phyloP scores from a whole-genome alignment of 2,329 filamentous ascomycete species.

The Zymoseptoria ardabiliae region DNA sequence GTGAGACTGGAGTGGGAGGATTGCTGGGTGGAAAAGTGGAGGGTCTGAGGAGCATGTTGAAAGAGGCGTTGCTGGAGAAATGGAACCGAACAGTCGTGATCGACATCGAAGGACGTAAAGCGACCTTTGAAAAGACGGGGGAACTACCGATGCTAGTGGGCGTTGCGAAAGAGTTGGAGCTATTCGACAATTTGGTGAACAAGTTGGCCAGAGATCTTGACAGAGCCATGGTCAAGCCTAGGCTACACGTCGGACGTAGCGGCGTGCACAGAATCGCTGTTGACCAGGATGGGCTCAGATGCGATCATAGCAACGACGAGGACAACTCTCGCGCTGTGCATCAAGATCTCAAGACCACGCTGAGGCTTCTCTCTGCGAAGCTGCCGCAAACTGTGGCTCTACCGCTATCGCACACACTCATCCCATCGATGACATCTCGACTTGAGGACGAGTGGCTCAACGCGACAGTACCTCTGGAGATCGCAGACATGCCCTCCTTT shows the following conservation, averaged over 20 bases:
- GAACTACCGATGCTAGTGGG: constrained; percentile 13
- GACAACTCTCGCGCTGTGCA: constrained; percentile 29
- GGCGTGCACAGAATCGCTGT: constrained; percentile 14
- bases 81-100: constrained; percentile 68
- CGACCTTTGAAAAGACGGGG: constrained; percentile 48
- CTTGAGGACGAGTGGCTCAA: constrained; percentile 71
- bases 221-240: constrained; percentile 22
- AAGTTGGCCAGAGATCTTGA: constrained; percentile 26
- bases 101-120: constrained; percentile 46
- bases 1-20: constrained; percentile 54
- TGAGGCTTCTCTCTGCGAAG: constrained; percentile 45
- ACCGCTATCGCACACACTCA: constrained; percentile 60
- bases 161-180: constrained; percentile 16
- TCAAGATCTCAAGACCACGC: constrained; percentile 36
- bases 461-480: constrained; percentile 64
- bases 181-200: constrained; percentile 21
- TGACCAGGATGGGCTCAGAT: constrained; percentile 21
- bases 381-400: constrained; percentile 43
- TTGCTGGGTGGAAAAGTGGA: constrained; percentile 59
- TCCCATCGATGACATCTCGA: constrained; percentile 60
- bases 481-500: constrained; percentile 64
- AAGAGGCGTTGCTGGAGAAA: constrained; percentile 58
- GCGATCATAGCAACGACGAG: constrained; percentile 15
- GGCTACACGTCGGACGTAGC: constrained; percentile 17
- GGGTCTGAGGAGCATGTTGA: constrained; percentile 59